Evolutionary conservation across 306 rosid species (phyloP).

Genomic region (Acmispon strigosus): DNA sequence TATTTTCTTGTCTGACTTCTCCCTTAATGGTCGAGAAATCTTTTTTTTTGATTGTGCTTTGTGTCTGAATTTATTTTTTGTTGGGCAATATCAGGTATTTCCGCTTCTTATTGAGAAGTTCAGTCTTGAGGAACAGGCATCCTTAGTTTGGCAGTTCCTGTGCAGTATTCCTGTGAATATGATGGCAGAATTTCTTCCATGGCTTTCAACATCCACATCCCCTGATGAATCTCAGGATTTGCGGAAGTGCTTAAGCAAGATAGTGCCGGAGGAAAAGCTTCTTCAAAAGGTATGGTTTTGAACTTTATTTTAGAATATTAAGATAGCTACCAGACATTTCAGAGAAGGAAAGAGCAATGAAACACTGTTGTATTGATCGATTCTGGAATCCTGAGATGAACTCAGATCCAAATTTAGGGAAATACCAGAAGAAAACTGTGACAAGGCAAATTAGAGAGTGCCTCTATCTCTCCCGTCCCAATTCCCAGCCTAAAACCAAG

Average conservation of each 20-base stretch:
- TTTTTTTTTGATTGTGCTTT: background rate
- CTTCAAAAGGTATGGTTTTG: constrained; percentile 73
- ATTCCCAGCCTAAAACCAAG: too few species aligned
- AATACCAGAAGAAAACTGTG: too few species aligned
- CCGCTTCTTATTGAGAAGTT: constrained; percentile 92
- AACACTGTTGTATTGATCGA: too few species aligned
- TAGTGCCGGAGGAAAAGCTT: constrained; percentile 93
- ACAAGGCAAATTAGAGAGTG: too few species aligned
- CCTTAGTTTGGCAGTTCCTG: constrained; percentile 93
- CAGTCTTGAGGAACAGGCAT: constrained; percentile 84
- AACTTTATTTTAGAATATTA: constrained; percentile 1
- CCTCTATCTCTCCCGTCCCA: too few species aligned
- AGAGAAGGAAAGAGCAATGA: too few species aligned
- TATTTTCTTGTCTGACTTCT: background rate
- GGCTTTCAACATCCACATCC: constrained; percentile 85
- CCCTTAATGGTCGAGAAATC: background rate
- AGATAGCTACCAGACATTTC: too few species aligned
- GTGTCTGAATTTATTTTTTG: constrained; percentile 3
- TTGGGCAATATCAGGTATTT: constrained; percentile 62
- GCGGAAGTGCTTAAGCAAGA: constrained; percentile 59
- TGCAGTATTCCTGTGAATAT: constrained; percentile 98
- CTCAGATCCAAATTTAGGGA: too few species aligned
- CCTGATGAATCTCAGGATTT: constrained; percentile 77
- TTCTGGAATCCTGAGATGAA: too few species aligned
- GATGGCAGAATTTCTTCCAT: constrained; percentile 94